These are phyloP conservation scores for Leavenworthia alabamica DNA, from an alignment of 345 rosid genomes.

Conservation along the genomic window DNA sequence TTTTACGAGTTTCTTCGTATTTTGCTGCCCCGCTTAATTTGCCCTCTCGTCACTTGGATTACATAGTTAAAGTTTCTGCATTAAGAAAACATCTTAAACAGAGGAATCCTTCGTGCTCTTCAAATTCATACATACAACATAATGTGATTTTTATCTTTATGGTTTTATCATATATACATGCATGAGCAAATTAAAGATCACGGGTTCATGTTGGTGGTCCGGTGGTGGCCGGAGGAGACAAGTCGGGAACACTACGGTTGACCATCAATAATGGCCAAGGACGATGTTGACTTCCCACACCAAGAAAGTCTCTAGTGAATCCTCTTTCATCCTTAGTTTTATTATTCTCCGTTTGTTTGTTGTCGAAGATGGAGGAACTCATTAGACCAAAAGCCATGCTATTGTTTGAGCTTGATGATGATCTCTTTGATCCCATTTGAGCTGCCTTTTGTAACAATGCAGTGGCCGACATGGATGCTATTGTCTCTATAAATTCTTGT, in stretches of 20 bases:
- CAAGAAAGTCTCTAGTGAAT: constrained; percentile 66
- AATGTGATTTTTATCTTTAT: background rate
- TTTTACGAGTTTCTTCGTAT: background rate
- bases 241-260: constrained; percentile 40
- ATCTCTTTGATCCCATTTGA: constrained; percentile 74
- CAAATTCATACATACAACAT: background rate
- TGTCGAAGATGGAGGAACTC: constrained; percentile 20
- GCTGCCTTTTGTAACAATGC: constrained; percentile 83
- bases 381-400: constrained; percentile 26
- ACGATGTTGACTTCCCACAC: constrained; percentile 40
- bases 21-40: background rate
- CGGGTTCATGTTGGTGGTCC: constrained; percentile 16
- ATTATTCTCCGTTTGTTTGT: background rate
- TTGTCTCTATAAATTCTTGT: too few species aligned
- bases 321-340: constrained; percentile 29
- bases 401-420: constrained; percentile 9
- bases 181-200: background rate
- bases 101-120: constrained; percentile 1
- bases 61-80: background rate
- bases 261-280: constrained; percentile 29
- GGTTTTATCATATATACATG: background rate
- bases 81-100: constrained; percentile 1
- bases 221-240: constrained; percentile 25
- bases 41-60: background rate
- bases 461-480: constrained; percentile 67